Evolutionary conservation across 2,329 filamentous ascomycete genomes (phyloP).

Genomic region (Aspergillus neoniger): DNA sequence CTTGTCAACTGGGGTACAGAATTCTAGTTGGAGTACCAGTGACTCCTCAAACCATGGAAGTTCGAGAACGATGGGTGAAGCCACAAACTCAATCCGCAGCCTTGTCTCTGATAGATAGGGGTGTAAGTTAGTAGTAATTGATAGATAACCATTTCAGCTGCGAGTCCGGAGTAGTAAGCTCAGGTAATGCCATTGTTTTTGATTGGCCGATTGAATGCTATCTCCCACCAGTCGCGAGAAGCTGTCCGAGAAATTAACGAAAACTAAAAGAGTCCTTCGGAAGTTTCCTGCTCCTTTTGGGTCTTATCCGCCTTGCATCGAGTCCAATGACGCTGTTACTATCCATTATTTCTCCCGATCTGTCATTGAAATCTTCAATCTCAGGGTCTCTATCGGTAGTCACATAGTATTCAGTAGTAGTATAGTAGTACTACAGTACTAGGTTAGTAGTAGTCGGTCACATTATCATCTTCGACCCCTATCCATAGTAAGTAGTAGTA

Average conservation of each 20-base stretch:
- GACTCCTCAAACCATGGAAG: neutral
- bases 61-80: neutral
- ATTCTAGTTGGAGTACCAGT: neutral
- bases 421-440: no score
- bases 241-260: neutral
- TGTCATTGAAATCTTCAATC: constrained; percentile 19
- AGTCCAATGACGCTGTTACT: no score
- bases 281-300: no score
- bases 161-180: neutral
- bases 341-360: constrained; percentile 18
- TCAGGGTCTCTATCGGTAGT: constrained; percentile 7
- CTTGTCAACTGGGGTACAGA: neutral
- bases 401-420: neutral
- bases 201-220: constrained; percentile 16
- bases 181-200: neutral
- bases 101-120: no score
- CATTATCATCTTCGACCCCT: no score
- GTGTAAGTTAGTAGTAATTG: no score
- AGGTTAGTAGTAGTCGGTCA: no score
- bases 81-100: neutral
- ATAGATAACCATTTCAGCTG: neutral
- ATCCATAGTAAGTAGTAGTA: no score
- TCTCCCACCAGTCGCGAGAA: constrained; percentile 30
- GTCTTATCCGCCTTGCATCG: neutral
- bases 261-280: no score